Percentiles rank a stretch among this genome's conserved stretches.
phyloP scores from a whole-genome alignment of 2,329 filamentous ascomycete species.

The Alternaria burnsii region DNA sequence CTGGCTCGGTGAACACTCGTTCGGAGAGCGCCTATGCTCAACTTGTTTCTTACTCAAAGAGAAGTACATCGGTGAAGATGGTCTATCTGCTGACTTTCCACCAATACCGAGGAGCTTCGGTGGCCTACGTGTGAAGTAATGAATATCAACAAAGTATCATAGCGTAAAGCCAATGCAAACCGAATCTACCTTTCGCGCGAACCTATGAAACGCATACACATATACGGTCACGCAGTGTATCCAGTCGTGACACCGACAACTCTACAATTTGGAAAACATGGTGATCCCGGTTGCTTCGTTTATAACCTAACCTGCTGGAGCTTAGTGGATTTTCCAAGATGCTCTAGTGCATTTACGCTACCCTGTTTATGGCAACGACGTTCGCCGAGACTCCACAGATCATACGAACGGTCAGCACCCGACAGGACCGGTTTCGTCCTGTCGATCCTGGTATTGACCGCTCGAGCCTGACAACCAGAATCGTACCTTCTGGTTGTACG shows the following conservation, averaged over 20 bases:
- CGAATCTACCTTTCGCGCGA: not conserved
- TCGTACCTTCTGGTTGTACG: no score
- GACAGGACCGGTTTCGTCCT: not conserved
- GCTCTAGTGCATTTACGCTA: not conserved
- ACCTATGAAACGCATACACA: not conserved
- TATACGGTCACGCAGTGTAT: no score
- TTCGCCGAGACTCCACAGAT: not conserved
- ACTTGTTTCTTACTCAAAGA: slow-evolving; percentile 15
- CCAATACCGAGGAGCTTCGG: slow-evolving; percentile 11
- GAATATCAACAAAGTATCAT: not conserved
- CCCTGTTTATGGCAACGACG: not conserved
- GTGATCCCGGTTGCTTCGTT: not conserved
- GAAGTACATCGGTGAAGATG: slow-evolving; percentile 17
- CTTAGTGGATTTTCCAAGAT: not conserved
- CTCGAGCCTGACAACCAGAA: no score
- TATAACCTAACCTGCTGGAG: not conserved
- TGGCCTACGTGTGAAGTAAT: slow-evolving; percentile 4
- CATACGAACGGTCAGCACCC: not conserved
- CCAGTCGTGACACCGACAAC: no score
- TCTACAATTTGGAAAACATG: not conserved
- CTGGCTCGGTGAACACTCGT: slow-evolving; percentile 13
- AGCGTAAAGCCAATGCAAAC: not conserved
- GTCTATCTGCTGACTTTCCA: slow-evolving; percentile 17
- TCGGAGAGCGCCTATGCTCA: slow-evolving; percentile 10
- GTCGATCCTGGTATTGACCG: not conserved